These are phyloP conservation scores for Xylariaceae sp. DNA, from an alignment of 2,329 filamentous ascomycete species.

Conservation along the genomic window DNA sequence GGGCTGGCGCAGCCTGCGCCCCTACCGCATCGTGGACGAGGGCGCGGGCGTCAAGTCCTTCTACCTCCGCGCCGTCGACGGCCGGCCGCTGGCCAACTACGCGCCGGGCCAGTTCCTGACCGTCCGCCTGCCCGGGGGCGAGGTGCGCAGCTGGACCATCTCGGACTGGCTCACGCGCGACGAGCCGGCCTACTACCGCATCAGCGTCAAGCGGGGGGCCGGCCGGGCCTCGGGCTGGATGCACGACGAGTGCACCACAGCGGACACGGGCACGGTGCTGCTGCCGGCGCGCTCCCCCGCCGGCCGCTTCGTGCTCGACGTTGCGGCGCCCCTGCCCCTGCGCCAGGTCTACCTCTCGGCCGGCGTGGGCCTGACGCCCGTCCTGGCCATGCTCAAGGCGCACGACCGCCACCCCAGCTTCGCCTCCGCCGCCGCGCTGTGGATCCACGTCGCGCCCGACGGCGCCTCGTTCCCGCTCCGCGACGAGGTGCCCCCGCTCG, in stretches of 20 bases:
- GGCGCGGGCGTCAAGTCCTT: slow-evolving; percentile 16
- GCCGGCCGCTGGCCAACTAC: slow-evolving; percentile 13
- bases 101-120: slow-evolving; percentile 19
- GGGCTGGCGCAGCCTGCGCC: slow-evolving; percentile 13
- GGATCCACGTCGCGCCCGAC: slow-evolving; percentile 14
- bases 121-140: slow-evolving; percentile 11
- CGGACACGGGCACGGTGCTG: no score
- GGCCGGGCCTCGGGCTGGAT: slow-evolving; percentile 15
- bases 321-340: slow-evolving; percentile 3
- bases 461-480: slow-evolving; percentile 8
- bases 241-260: slow-evolving; percentile 11
- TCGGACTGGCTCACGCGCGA: slow-evolving; percentile 13
- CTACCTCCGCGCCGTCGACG: slow-evolving; percentile 11
- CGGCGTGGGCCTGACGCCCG: slow-evolving; percentile 18
- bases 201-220: slow-evolving; percentile 15
- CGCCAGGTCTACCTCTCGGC: slow-evolving; percentile 18
- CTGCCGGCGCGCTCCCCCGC: slow-evolving; percentile 14
- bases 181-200: slow-evolving; percentile 13
- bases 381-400: slow-evolving; percentile 18
- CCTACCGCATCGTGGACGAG: slow-evolving; percentile 12
- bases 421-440: slow-evolving; percentile 9
- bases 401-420: slow-evolving; percentile 14
- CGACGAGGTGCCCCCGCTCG: slow-evolving; percentile 8
- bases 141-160: slow-evolving; percentile 16
- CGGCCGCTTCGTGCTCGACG: slow-evolving; percentile 16